Evolutionary conservation across 1,284 basidiomycete genomes (phyloP), one percentile per base, ranked within the genome.

Genomic region (Leccinum pallidistipes): DNA sequence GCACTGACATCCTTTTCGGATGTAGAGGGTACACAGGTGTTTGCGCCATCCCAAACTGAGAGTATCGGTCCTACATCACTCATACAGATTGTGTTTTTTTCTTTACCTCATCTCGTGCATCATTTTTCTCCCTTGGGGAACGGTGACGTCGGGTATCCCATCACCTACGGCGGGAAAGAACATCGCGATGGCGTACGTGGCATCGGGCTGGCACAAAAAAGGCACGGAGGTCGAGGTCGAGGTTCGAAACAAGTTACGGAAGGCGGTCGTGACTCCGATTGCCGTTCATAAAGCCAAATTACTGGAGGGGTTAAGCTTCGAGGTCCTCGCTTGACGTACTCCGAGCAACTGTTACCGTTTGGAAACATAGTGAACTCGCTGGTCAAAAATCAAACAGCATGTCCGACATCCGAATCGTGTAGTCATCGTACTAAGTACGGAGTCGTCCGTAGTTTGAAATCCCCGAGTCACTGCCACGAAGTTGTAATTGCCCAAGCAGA

Each of bases 121-220:
- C 62, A 5, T 21, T 45, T 11, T 9, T 40, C 24, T 52, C 31
- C 32, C 16, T 55, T 27, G 64, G 86, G 91, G 94, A 31, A 72
- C 78, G 11, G 85, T 98, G 43, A 98, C 97, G 0, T 98, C 95
- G 0, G 97, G 97, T 56, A 98, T 98, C 63, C 97, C 97, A 7
- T 96, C 94, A 1, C 96, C 96, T 0, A 92, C 94, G 1, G 79
- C 96, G 1, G 88, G 87, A 3, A 88, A 90, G 74, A 98, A 99
- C 78, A 94, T 99, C 69, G 94, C 96, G 7, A 99, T 99, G 97
- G 97, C 89, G 0, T 97, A 98, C 71, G 85, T 98, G 55, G 52
- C 68, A 60, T 83, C 80, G 38, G 95, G 94, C 0, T 86, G 83
- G 76, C 94, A 98, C 80, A 98, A 96, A 79, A 95, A 93, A 76